A percentile compares a stretch with the other conserved stretches of the same genome.
phyloP scores from a whole-genome alignment of 495 filamentous ascomycete genomes.

The Bacidia gigantensis region DNA sequence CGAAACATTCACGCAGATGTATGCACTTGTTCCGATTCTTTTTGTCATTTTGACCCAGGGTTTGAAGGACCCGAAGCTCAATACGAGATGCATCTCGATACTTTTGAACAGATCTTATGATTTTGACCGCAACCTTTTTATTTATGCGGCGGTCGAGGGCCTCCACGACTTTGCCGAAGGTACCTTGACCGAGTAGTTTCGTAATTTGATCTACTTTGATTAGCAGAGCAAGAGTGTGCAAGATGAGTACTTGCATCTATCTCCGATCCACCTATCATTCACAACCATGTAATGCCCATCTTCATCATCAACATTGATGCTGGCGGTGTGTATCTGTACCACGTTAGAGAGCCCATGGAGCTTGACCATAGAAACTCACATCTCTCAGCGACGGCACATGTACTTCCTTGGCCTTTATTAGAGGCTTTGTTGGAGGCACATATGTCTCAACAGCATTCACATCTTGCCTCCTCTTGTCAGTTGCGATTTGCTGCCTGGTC shows the following conservation, averaged over 20 bases:
- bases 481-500: conserved; percentile 59
- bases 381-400: conserved; percentile 67
- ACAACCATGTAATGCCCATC: conserved; percentile 93
- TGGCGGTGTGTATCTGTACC: conserved; percentile 26
- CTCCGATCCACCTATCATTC: conserved; percentile 67
- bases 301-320: conserved; percentile 73
- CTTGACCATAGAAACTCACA: conserved; percentile 42
- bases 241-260: conserved; percentile 58
- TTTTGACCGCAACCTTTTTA: conserved; percentile 83
- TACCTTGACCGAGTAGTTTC: conserved; percentile 85
- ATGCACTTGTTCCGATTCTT: conserved; percentile 94
- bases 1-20: conserved; percentile 92
- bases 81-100: conserved; percentile 96
- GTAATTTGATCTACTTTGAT: conserved; percentile 59
- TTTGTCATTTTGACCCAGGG: conserved; percentile 76
- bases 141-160: conserved; percentile 64
- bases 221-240: conserved; percentile 19
- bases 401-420: conserved; percentile 85
- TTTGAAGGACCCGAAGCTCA: conserved; percentile 83
- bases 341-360: conserved; percentile 13
- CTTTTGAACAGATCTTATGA: conserved; percentile 95
- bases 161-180: conserved; percentile 95
- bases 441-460: conserved; percentile 66
- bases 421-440: conserved; percentile 69
- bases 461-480: conserved; percentile 67